Base-by-base conservation (phyloP, 768 basidiomycete genomes). In the Pleurotus citrinopileatus region DNA sequence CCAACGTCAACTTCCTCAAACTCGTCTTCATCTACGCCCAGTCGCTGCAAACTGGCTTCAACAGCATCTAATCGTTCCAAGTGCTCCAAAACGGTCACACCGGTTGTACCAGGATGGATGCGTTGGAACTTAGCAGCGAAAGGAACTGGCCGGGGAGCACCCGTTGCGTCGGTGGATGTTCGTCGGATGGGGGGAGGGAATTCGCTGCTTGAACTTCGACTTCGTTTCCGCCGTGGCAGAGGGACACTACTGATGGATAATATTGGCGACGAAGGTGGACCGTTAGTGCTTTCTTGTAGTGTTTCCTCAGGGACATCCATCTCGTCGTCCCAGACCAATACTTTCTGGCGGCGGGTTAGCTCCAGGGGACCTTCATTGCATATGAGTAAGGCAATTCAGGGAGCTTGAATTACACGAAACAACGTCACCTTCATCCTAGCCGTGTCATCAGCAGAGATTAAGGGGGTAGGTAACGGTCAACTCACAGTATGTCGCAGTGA, bases 261-360 rank as follows among this genome's bases (percentile, higher is more conserved):
- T 42, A 75, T 77, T 2, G 87, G 89, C 15, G 87, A 88, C 34
- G 74, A 61, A 3, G 74, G 70, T n/a, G 71, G 68, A 17, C 71
- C 71, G 34, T 70, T 65, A 4, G 67, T 62, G 17, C 64, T 43
- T 46, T 76, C 78, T 38, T 73, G 71, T 6, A 70, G 60, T 34
- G 64, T 67, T 56, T 87, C 86, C 56, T 86, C 86, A 38, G 79
- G 68, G 17, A 91, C 67, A 65, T 91, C 88, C n/a, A 88, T 68
- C 60, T 90, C 87, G 51, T 95, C 94, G 57, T 91, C 87, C 86
- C 88, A 91, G 12, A 96, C 87, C 22, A 91, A 77, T 6, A 87
- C 83, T 65, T 84, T 92, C 53, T 79, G 80, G 51, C 92, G 75
- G n/a, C 93, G 79, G 2, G 93, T 94, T 25, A 96, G 73, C 62